Percentiles rank a stretch among this genome's conserved stretches.
Conservation (phyloP, 78 protist species). For the Speleostelium caveatum region DNA sequence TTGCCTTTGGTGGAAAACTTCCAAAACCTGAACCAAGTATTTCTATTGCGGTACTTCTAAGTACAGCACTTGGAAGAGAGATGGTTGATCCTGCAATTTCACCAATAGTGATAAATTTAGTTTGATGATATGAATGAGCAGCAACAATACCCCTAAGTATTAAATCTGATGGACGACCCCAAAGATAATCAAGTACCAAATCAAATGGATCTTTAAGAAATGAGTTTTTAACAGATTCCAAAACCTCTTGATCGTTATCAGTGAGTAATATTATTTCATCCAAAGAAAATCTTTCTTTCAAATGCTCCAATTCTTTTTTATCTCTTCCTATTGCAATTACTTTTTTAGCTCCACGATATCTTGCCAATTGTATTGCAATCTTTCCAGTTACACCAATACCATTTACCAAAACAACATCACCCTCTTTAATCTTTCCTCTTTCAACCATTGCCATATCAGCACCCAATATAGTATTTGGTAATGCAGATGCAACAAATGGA, state of each 20-base stretch:
- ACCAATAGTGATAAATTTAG: conserved; percentile 28
- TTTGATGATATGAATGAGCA: background rate
- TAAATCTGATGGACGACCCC: conserved; percentile 33
- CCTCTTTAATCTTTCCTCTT: conserved; percentile 24
- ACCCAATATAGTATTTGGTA: conserved; percentile 55
- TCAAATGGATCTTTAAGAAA: background rate
- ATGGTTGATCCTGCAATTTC: conserved; percentile 49
- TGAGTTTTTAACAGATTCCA: background rate
- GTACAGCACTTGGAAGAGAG: background rate
- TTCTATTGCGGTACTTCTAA: conserved; percentile 28
- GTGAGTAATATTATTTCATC: background rate
- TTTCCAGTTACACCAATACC: conserved; percentile 73
- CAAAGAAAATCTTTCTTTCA: background rate
- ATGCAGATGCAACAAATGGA: conserved; percentile 41
- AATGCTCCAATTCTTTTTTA: background rate
- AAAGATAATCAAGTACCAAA: conserved; percentile 32
- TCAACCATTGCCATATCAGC: conserved; percentile 34
- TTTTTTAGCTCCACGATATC: conserved; percentile 17
- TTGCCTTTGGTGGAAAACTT: background rate
- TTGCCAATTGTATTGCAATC: conserved; percentile 45
- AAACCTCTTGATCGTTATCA: background rate
- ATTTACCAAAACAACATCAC: conserved; percentile 27
- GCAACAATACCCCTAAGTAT: background rate
- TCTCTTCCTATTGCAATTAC: conserved; percentile 47
- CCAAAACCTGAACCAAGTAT: conserved; percentile 47